phyloP scores from a whole-genome alignment of 2,329 filamentous ascomycete species.

The Fusarium multiceps region DNA sequence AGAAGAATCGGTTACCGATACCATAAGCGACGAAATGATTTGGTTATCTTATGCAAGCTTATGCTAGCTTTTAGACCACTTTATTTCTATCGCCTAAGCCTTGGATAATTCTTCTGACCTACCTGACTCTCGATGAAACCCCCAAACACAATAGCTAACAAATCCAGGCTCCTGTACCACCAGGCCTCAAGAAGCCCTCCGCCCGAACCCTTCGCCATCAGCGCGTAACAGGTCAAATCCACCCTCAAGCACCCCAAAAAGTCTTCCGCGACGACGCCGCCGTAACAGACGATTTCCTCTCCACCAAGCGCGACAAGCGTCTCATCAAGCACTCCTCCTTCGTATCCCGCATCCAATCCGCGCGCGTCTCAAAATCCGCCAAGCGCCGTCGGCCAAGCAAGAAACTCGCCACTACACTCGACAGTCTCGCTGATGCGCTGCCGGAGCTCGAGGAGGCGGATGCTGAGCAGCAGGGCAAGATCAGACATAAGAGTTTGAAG shows the following conservation, averaged over 20 bases:
- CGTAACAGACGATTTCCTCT: constrained; percentile 69
- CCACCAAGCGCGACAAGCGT: constrained; percentile 85
- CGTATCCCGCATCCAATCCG: constrained; percentile 78
- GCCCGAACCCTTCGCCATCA: constrained; percentile 67
- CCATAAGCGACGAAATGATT: neutral
- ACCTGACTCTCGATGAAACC: neutral
- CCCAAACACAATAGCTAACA: neutral
- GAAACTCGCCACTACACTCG: constrained; percentile 81
- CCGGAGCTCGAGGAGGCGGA: constrained; percentile 69
- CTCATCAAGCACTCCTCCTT: constrained; percentile 84
- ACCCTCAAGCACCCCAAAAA: constrained; percentile 63
- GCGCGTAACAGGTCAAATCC: constrained; percentile 60
- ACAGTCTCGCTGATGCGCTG: constrained; percentile 82
- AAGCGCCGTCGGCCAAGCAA: constrained; percentile 71
- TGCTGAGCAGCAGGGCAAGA: constrained; percentile 65
- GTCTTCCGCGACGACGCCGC: constrained; percentile 63
- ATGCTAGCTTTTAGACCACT: neutral
- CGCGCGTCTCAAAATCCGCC: constrained; percentile 38
- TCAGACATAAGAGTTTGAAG: constrained; percentile 79
- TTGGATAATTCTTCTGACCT: neutral
- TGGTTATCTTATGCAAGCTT: neutral
- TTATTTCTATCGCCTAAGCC: neutral
- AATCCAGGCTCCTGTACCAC: constrained; percentile 48
- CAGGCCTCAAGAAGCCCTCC: constrained; percentile 64
- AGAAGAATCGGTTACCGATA: neutral